Base-by-base conservation (phyloP, 768 basidiomycete species). In the Infundibulicybe gibba region DNA sequence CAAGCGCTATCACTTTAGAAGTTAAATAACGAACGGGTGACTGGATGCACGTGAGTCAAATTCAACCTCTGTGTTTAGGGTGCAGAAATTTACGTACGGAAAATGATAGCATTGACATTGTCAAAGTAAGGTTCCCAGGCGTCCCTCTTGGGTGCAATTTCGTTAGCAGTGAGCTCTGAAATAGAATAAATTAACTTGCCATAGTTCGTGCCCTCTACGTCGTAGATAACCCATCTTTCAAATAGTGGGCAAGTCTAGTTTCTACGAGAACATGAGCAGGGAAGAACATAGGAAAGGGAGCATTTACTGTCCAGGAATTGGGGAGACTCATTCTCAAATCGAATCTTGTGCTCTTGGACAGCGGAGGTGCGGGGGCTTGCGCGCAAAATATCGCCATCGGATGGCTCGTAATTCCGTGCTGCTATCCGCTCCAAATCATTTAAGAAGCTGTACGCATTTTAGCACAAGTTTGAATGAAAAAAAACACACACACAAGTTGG, bases 361-460 rank as follows among this genome's bases (percentile, higher is more conserved):
- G 84, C 86, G 15, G 84, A 65, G 0, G 86, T 88, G 2, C 84
- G 74, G 5, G 88, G 66, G 31, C 87, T 73, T 0, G 87, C 83
- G 17, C 85, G 79, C 3, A 87, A 75, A 39, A 88, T 77, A 52
- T 88, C 85, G 45, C 8, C 25, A 8, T 25, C 25, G 25, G 64
- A 55, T 1, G 87, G 87, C 41, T 75, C 71, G 65, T 87, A 90
- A 0, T 67, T 62, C 3, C 66, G 57, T 3, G 64, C 68, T 0
- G 81, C 79, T 10, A 90, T 79, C 12, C 87, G 72, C 25, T 72
- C 72, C 0, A 85, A 66, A 49, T 89, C 85, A 48, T 86, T 74
- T 25, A 90, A 58, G 64, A 89, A 90, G 66, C 84, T 85, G 51
- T 13, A 35, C 25, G 40, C 45, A 30, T 14, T 17, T 42, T 2